Conservation (phyloP, 169 alveolate genomes). For the Eimeria brunetti region DNA sequence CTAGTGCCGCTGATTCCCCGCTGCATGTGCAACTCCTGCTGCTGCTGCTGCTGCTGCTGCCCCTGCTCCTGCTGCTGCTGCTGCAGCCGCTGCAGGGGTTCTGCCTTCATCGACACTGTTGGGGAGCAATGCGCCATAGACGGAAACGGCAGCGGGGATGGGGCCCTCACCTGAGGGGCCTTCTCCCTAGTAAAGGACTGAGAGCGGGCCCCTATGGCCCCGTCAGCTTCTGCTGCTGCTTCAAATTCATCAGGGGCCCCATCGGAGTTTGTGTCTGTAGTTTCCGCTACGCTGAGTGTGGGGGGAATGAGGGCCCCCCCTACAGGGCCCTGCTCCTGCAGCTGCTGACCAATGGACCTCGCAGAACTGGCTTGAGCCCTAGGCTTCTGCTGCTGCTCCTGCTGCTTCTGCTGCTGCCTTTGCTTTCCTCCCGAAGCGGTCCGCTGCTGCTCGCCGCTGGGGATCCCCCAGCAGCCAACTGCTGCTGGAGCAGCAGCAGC, state of each 20-base stretch:
- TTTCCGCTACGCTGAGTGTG: conserved; percentile 33
- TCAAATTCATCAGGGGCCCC: conserved; percentile 60
- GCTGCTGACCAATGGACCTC: not conserved
- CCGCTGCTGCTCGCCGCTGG: not conserved
- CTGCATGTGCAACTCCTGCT: too few relatives aligned
- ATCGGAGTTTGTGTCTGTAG: conserved; percentile 36
- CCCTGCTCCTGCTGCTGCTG: not conserved
- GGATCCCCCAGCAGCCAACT: conserved; percentile 6
- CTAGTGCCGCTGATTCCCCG: conserved; percentile 6
- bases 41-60: not conserved
- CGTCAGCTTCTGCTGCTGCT: not conserved
- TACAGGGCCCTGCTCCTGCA: not conserved
- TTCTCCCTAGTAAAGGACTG: conserved; percentile 33
- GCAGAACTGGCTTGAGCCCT: not conserved
- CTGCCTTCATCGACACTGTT: not conserved
- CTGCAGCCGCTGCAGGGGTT: not conserved
- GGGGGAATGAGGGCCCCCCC: conserved; percentile 8
- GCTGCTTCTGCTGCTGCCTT: not conserved
- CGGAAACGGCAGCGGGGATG: conserved; percentile 73
- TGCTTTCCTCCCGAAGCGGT: not conserved
- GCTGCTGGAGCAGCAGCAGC: not conserved
- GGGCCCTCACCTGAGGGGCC: conserved; percentile 57
- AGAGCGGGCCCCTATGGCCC: not conserved
- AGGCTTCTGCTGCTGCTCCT: not conserved
- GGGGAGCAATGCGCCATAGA: conserved; percentile 31